A percentile compares a stretch with the other conserved stretches of the same genome.
phyloP scores from a whole-genome alignment of 2,329 filamentous ascomycete species.

The Fusarium virguliforme region DNA sequence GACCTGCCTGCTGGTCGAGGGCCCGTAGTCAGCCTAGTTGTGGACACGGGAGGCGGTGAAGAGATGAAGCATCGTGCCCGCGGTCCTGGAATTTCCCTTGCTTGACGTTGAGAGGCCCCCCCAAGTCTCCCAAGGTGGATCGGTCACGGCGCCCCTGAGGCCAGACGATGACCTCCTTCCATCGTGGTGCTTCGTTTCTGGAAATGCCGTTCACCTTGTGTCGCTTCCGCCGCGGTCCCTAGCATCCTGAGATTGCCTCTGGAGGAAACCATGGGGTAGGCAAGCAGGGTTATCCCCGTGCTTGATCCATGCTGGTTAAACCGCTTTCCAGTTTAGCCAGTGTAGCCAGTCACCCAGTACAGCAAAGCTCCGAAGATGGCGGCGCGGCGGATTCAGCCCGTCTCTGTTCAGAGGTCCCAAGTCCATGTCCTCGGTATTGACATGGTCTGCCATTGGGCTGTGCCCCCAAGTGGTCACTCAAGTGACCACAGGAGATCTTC shows the following conservation, averaged over 20 bases:
- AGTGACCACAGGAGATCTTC: slow-evolving; percentile 30
- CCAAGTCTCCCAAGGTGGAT: slow-evolving; percentile 46
- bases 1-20: slow-evolving; percentile 39
- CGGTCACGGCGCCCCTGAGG: slow-evolving; percentile 40
- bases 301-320: slow-evolving; percentile 27
- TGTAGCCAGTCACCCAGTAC: slow-evolving; percentile 11
- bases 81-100: slow-evolving; percentile 47
- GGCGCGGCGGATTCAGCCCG: slow-evolving; percentile 36
- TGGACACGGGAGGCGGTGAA: slow-evolving; percentile 52
- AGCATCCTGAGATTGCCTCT: slow-evolving; percentile 25
- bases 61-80: slow-evolving; percentile 36
- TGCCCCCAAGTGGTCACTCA: slow-evolving; percentile 28
- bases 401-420: slow-evolving; percentile 44
- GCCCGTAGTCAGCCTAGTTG: slow-evolving; percentile 34
- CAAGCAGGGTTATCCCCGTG: slow-evolving; percentile 23
- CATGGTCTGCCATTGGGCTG: slow-evolving; percentile 40
- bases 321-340: slow-evolving; percentile 18
- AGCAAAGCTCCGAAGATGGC: slow-evolving; percentile 26
- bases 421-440: slow-evolving; percentile 53
- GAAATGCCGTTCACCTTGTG: slow-evolving; percentile 16
- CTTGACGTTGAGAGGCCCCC: slow-evolving; percentile 38
- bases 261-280: slow-evolving; percentile 17
- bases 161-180: slow-evolving; percentile 36
- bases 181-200: slow-evolving; percentile 35
- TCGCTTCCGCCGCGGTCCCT: slow-evolving; percentile 29